Base-by-base conservation (phyloP, 2,329 filamentous ascomycete genomes). In the Alternaria sp. region DNA sequence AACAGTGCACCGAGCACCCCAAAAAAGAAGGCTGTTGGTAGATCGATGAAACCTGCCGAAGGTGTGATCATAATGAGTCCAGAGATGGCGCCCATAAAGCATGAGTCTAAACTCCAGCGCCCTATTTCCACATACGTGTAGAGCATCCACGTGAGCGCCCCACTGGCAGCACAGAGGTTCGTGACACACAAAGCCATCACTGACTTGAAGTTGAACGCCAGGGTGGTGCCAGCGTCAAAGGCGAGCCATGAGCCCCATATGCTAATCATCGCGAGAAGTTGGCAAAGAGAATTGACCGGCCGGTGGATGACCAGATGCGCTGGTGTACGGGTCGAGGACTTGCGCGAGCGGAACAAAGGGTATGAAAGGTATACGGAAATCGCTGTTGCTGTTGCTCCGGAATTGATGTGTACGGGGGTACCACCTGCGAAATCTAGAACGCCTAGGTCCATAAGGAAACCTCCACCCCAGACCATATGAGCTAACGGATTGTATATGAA, bases 21-120 rank as follows among this genome's bases (percentile, higher is more conserved):
- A 44, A 86, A 85, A 57, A 81, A 81, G 63, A 85, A 82, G 0
- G 84, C 80, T 0, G 84, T 85, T 0, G 81, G 79, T 74, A 85
- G 78, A 50, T 85, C 84, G 46, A 86, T 83, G 73, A 84, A 84
- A 0, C 82, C 82, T 1, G 84, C 84, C 1, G 83, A 78, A 0
- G 84, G 84, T 0, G 84, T 86, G 55, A 86, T 86, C 79, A 86
- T 84, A 21, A 87, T 84, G 5, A 86, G 76, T 0, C 84, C 84
- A 0, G 84, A 78, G n/a, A 86, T 84, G 1, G 84, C 84, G 10
- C 85, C 84, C 80, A 86, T 83, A 71, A 86, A 86, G 5, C 81
- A 84, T 4, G 81, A 80, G 64, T 86, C 84, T 9, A 86, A 69
- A 18, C 83, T 84, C 82, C 83, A 86, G 63, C 73, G 76, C 15